Conservation (phyloP, 208 protist species). For the Leishmania amazonensis region DNA sequence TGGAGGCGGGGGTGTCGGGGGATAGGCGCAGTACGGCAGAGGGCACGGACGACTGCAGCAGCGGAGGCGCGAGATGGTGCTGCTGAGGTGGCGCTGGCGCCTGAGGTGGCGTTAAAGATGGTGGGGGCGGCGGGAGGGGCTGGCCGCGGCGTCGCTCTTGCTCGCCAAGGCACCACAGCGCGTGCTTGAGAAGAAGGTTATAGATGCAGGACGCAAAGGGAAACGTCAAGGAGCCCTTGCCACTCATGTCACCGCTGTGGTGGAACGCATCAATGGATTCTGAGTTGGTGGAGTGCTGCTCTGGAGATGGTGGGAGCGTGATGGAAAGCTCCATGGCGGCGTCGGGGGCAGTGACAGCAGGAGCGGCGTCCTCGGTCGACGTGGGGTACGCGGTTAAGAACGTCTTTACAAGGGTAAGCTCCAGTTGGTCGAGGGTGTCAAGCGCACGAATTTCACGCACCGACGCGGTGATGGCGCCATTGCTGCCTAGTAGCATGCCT, state of each 20-base stretch:
- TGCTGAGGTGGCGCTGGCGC: not conserved
- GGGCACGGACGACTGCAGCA: not conserved
- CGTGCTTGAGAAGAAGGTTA: conserved; percentile 36
- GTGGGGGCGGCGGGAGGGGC: not conserved
- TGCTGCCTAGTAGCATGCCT: not conserved
- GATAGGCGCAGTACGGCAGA: not conserved
- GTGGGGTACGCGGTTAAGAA: conserved; percentile 30
- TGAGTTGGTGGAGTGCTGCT: not conserved
- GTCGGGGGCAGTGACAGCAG: too few relatives aligned
- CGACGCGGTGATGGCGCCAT: not conserved
- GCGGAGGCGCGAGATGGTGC: not conserved
- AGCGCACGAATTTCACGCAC: conserved; percentile 18
- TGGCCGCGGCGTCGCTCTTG: not conserved
- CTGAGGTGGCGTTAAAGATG: not conserved
- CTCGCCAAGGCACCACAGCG: conserved; percentile 22
- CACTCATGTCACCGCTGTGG: not conserved
- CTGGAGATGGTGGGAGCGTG: not conserved
- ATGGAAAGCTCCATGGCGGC: not conserved
- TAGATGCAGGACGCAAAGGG: conserved; percentile 28
- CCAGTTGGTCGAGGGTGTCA: conserved; percentile 38
- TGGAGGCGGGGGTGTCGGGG: not conserved
- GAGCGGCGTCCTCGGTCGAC: not conserved
- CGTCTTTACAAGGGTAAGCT: conserved; percentile 37
- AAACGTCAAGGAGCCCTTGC: not conserved
- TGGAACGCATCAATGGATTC: not conserved